Conservation (phyloP, 73 alveolate species). For the Stentor coeruleus region DNA sequence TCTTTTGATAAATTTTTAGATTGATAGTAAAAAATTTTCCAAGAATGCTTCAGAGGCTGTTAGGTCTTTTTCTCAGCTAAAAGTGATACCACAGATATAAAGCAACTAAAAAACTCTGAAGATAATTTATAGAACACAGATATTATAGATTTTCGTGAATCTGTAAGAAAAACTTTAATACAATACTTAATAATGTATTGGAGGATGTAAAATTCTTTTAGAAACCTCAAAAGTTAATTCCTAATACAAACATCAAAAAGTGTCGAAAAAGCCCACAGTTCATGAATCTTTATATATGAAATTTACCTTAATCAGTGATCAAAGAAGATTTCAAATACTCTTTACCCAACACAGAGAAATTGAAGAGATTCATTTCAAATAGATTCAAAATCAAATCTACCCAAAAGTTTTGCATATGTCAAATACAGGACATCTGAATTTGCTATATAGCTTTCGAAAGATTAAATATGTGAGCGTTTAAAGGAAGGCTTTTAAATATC, state of each 20-base stretch:
- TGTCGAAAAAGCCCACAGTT: no score
- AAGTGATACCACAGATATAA: slow-evolving; percentile 65
- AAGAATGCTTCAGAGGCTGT: slow-evolving; percentile 68
- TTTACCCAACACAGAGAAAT: no score
- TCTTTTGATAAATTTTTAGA: slow-evolving; percentile 53
- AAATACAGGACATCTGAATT: slow-evolving; percentile 79
- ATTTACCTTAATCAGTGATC: slow-evolving; percentile 83
- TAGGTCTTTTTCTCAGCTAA: slow-evolving; percentile 64
- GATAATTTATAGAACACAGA: slow-evolving; percentile 53
- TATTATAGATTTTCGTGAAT: slow-evolving; percentile 52
- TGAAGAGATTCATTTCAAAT: no score
- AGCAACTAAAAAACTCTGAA: slow-evolving; percentile 51
- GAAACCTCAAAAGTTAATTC: no score
- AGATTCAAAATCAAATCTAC: no score
- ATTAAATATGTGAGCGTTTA: slow-evolving; percentile 75
- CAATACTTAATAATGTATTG: no score
- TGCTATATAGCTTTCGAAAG: slow-evolving; percentile 90
- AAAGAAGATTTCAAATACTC: no score
- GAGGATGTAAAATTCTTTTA: no score
- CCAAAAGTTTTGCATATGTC: slow-evolving; percentile 88
- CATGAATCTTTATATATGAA: no score
- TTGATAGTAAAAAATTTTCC: slow-evolving; percentile 85
- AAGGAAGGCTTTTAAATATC: slow-evolving; percentile 92
- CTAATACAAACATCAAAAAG: no score
- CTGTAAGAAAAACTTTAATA: slow-evolving; percentile 42